Base-by-base conservation (phyloP, 371 early-diverging fungal genomes). In the Zychaea mexicana region DNA sequence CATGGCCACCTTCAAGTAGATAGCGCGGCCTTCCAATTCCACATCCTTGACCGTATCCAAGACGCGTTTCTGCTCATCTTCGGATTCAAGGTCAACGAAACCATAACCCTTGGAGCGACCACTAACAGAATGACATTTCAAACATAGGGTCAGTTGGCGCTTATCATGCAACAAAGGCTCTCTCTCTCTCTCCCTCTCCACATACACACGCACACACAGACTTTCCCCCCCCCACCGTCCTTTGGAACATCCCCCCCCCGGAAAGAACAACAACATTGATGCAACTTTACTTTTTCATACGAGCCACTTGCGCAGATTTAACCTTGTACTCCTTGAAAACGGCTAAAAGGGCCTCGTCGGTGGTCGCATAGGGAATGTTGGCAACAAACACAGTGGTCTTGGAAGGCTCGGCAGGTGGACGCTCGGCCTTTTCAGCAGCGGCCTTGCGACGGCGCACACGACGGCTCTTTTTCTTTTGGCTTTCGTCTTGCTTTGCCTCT, bases 371-470 rank as follows among this genome's bases (percentile, higher is more conserved):
- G 36, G 98, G 96, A 42, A 97, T 76, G 82, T 96, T 97, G 68
- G 95, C 93, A 54, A 97, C 92, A 79, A 94, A 97, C 45, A 95
- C 76, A 13, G 88, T 90, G 5, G 91, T 95, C 71, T 91, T 88
- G 56, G 93, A 92, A 28, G 87, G 91, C 38, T 86, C 89, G 45
- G 86, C 86, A 27, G 66, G 49, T 49, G 49, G 49, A 6, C 21
- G 66, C 24, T 65, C 78, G 28, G 66, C 71, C 46, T 59, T 66
- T 52, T 56, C 49, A 13, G 59, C 46, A 42, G 62, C 33, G 13
- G 59, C 31, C 24, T 33, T 31, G 19, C 59, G 36, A 13, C 59
- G 45, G 6, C 45, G 52, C n/a, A 33, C 33, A 27, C 59, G 64
- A 30, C 32, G 59, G 10, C 19, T 17, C 45, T 62, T 62, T 6